Conservation (phyloP, 2,329 filamentous ascomycete species). For the Apiospora rasikravindrae region DNA sequence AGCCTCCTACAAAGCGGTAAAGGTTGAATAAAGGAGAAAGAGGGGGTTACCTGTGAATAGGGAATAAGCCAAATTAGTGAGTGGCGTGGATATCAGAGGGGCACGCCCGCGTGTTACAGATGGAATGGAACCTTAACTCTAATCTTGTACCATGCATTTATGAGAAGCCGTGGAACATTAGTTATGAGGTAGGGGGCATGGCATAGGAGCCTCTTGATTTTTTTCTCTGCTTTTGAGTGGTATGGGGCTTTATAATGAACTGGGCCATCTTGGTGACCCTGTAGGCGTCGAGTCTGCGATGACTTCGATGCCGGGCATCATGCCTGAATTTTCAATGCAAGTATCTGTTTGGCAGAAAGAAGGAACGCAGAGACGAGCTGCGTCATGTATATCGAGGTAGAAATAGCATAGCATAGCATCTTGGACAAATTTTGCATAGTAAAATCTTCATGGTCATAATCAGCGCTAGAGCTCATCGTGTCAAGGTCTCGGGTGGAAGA, state of each 20-base stretch:
- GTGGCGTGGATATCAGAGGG: neutral
- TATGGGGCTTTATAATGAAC: neutral
- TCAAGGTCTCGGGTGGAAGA: neutral
- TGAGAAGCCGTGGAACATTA: neutral
- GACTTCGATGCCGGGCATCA: neutral
- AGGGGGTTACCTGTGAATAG: neutral
- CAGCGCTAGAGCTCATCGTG: neutral
- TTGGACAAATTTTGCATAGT: neutral
- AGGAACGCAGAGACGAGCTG: constrained; percentile 17
- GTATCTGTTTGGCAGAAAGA: neutral
- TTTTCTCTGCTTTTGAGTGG: neutral
- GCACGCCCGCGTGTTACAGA: neutral
- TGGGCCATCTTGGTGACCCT: neutral
- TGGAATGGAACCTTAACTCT: neutral
- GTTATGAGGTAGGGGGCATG: neutral
- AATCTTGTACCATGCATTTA: neutral
- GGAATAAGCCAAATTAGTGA: constrained; percentile 16
- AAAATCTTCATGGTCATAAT: neutral
- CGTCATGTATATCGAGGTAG: neutral
- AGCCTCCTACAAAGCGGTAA: constrained; percentile 35
- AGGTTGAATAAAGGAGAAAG: neutral
- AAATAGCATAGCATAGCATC: constrained; percentile 24
- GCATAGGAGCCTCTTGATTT: neutral
- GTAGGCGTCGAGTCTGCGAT: neutral
- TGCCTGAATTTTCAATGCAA: neutral